phyloP scores from a whole-genome alignment of 192 early-diverging fungal genomes.

The Spizellomyces punctatus region DNA sequence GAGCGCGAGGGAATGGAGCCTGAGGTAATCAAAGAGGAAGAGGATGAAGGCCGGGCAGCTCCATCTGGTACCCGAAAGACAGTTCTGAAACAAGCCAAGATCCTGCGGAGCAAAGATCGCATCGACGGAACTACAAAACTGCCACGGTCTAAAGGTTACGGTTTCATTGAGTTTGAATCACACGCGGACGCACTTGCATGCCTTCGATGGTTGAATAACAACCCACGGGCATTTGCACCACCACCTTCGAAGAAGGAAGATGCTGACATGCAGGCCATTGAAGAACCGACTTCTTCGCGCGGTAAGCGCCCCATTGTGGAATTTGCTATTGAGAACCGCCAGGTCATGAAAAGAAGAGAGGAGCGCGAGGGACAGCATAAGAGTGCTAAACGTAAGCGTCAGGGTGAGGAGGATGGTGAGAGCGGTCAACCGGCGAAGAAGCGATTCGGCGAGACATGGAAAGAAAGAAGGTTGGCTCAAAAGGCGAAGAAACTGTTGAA shows the following conservation, averaged over 20 bases:
- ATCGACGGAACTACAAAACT: conserved; percentile 73
- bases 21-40: conserved; percentile 72
- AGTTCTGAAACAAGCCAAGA: conserved; percentile 76
- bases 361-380: conserved; percentile 35
- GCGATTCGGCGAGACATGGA: conserved; percentile 27
- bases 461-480: conserved; percentile 18
- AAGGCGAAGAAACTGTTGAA: conserved; percentile 9
- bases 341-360: conserved; percentile 73
- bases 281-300: neutral
- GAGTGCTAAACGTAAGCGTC: conserved; percentile 14
- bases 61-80: conserved; percentile 37
- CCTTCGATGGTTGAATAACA: conserved; percentile 89
- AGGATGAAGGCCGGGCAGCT: conserved; percentile 57
- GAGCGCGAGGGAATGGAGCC: conserved; percentile 43
- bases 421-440: conserved; percentile 27
- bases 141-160: conserved; percentile 81
- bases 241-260: conserved; percentile 24
- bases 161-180: conserved; percentile 86
- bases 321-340: conserved; percentile 89
- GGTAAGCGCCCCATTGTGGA: conserved; percentile 79
- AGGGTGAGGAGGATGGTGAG: conserved; percentile 25
- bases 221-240: conserved; percentile 35
- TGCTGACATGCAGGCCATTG: conserved; percentile 16
- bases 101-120: conserved; percentile 76
- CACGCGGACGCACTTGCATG: conserved; percentile 93